Evolutionary conservation across 2,329 filamentous ascomycete genomes (phyloP), one percentile per base, ranked within the genome.

Genomic region (Ceratocystis colombiana): DNA sequence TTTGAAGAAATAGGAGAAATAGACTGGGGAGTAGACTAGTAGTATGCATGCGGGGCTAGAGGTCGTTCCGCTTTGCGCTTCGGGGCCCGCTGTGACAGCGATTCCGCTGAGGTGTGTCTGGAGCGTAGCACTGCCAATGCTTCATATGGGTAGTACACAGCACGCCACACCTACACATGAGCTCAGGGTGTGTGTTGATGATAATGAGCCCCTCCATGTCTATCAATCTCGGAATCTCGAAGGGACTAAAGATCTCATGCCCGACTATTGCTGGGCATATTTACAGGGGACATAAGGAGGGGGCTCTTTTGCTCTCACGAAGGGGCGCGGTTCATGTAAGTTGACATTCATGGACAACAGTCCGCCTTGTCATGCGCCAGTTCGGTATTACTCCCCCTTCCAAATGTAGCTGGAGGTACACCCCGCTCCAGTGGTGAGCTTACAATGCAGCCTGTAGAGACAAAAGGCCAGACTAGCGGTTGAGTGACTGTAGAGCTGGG

Each of bases 51-150:
- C 53, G 22, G 53, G 22, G 15, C n/a, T n/a, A 17, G n/a, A 30
- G 17, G 28, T 22, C 53, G 10, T 57, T n/a, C 53, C 22, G 22
- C 53, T 57, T 57, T 10, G 53, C 53, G 53, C 53, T 33, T 57
- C 53, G 53, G 53, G 17, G 53, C 53, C 22, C 53, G n/a, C 25
- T n/a, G 10, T 17, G 22, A 30, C 22, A 57, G 53, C 22, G 28
- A 57, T 57, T 57, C 53, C 53, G 53, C 53, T 57, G 4, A 17
- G 28, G 53, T 17, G 22, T 15, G 10, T 30, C 15, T n/a, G 15
- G 3, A 28, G 30, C 6, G 53, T 57, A 17, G 5, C 53, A 57
- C 53, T 57, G 28, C 53, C 30, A 57, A 28, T n/a, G 53, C 20
- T 30, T 57, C 2, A n/a, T 10, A n/a, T 50, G 53, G 12, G 53